These are phyloP conservation scores for Yamadazyma triangularis DNA, from an alignment of 1,139 yeast genomes.

Conservation along the genomic window DNA sequence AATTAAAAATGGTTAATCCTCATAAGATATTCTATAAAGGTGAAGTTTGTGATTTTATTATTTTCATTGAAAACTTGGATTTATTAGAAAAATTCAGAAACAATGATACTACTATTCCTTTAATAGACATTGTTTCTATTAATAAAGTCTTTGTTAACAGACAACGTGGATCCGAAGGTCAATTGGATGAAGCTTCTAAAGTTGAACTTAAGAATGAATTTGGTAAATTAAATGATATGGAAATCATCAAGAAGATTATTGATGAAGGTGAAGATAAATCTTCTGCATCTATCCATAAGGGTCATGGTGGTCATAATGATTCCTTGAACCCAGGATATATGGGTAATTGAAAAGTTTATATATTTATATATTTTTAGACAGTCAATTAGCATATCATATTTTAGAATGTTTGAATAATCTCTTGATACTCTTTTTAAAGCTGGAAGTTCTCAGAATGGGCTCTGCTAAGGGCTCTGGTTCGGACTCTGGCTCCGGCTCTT, in stretches of 20 bases:
- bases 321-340: conserved; percentile 32
- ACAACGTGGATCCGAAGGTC: conserved; percentile 69
- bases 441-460: too few relatives aligned
- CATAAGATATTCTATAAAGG: conserved; percentile 67
- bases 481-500: too few relatives aligned
- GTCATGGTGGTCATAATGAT: conserved; percentile 29
- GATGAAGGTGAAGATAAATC: conserved; percentile 50
- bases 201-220: conserved; percentile 62
- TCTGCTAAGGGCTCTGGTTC: too few relatives aligned
- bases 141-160: conserved; percentile 61
- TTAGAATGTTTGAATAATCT: too few relatives aligned
- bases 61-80: conserved; percentile 56
- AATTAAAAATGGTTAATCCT: conserved; percentile 23
- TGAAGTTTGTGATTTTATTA: conserved; percentile 53
- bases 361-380: too few relatives aligned
- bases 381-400: too few relatives aligned
- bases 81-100: conserved; percentile 45
- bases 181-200: conserved; percentile 69
- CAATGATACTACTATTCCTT: conserved; percentile 52
- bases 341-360: too few relatives aligned
- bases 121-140: conserved; percentile 60
- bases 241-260: conserved; percentile 51
- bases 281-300: conserved; percentile 15
- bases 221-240: conserved; percentile 47
- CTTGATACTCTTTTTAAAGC: too few relatives aligned